Evolutionary conservation across 106 monocot species (phyloP).

Genomic region (Hemerocallis citrina): DNA sequence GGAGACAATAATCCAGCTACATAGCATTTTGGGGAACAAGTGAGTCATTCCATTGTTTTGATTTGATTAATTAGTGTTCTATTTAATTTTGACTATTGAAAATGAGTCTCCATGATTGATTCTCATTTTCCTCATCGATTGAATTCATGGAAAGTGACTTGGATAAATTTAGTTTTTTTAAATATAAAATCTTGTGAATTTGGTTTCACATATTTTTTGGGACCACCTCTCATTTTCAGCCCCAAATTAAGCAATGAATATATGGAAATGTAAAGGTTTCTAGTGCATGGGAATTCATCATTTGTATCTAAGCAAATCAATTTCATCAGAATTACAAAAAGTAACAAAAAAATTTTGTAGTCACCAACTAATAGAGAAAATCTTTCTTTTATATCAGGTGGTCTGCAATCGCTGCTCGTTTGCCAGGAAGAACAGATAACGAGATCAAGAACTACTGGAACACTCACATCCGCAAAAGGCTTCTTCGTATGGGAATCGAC

Average conservation of each 20-base stretch:
- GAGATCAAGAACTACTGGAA: conserved; percentile 64
- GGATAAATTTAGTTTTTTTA: neutral
- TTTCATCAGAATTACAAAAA: too few relatives aligned
- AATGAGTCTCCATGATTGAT: conserved; percentile 6
- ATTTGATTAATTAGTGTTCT: too few relatives aligned
- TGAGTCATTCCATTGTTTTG: neutral
- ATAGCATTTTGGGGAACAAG: neutral
- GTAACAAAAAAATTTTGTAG: neutral
- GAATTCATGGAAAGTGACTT: neutral
- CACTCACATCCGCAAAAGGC: conserved; percentile 50
- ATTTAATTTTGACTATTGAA: neutral
- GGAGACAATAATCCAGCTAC: conserved; percentile 4
- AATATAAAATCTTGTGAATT: too few relatives aligned
- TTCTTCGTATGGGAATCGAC: conserved; percentile 46
- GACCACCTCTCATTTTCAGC: neutral
- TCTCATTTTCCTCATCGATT: neutral
- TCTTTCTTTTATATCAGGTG: conserved; percentile 13
- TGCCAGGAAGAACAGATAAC: conserved; percentile 50
- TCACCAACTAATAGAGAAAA: neutral
- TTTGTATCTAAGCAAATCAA: neutral
- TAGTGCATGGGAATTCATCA: too few relatives aligned
- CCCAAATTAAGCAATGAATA: too few relatives aligned
- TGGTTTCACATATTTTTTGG: too few relatives aligned
- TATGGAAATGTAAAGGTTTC: too few relatives aligned
- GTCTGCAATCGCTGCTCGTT: conserved; percentile 47